Evolutionary conservation across 1,284 basidiomycete genomes (phyloP).

Genomic region (Moesziomyces sp.): DNA sequence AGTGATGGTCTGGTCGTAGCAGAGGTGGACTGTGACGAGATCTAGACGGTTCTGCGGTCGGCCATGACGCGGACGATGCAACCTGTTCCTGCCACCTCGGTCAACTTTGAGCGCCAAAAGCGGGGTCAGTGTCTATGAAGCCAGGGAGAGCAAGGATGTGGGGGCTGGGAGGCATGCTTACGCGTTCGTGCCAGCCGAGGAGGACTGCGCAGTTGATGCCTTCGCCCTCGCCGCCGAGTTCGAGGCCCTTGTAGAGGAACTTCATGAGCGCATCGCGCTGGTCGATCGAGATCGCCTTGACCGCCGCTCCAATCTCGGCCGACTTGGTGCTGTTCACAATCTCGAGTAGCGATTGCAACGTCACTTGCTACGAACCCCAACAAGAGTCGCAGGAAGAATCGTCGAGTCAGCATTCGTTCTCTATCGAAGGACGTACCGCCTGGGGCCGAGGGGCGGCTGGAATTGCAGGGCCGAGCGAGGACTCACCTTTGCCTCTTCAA

Average conservation of each 20-base stretch:
- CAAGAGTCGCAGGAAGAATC: too few species aligned
- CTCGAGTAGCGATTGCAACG: constrained; percentile 84
- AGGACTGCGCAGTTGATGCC: constrained; percentile 76
- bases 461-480: too few species aligned
- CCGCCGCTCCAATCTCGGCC: constrained; percentile 81
- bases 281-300: constrained; percentile 80
- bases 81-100: constrained; percentile 92
- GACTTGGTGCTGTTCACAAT: constrained; percentile 95
- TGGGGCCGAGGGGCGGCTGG: too few species aligned
- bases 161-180: constrained; percentile 67
- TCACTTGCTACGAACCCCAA: constrained; percentile 69
- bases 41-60: constrained; percentile 71
- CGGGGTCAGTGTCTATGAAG: neutral
- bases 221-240: constrained; percentile 60
- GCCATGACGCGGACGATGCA: constrained; percentile 98
- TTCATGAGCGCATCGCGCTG: constrained; percentile 96
- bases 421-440: too few species aligned
- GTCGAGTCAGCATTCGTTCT: too few species aligned
- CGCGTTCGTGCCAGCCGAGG: constrained; percentile 95
- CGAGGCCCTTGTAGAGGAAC: constrained; percentile 97
- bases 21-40: neutral
- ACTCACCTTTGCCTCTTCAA: constrained; percentile 60
- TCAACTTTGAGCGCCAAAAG: constrained; percentile 74
- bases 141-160: neutral
- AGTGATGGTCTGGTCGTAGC: neutral